phyloP scores from a whole-genome alignment of 2,329 filamentous ascomycete genomes.

The Reticulascus tulasneorum region DNA sequence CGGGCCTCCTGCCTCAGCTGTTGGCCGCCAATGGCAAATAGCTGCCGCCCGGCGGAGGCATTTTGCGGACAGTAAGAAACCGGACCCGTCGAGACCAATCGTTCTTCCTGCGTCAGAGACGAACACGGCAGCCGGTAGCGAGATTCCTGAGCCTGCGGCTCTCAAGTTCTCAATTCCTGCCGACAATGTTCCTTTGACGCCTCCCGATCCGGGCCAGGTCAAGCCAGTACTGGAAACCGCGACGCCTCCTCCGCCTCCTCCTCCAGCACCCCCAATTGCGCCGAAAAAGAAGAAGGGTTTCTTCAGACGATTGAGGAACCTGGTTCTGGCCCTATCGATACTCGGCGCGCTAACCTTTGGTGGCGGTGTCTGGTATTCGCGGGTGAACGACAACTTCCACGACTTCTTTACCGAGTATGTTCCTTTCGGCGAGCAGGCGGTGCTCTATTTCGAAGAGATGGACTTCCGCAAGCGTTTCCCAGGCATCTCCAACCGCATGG shows the following conservation, averaged over 20 bases:
- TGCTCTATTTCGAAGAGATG: constrained; percentile 91
- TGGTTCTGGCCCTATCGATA: constrained; percentile 72
- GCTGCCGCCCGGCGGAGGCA: constrained; percentile 36
- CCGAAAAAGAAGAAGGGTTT: constrained; percentile 58
- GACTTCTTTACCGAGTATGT: constrained; percentile 98
- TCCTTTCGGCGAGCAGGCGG: constrained; percentile 89
- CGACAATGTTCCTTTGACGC: constrained; percentile 35
- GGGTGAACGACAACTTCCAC: constrained; percentile 95
- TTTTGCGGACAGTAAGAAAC: constrained; percentile 53
- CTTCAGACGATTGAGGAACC: constrained; percentile 70
- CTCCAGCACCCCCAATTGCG: constrained; percentile 31
- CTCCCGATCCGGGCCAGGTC: constrained; percentile 23
- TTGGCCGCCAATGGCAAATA: constrained; percentile 55
- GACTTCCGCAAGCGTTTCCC: constrained; percentile 86
- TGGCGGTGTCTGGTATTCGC: constrained; percentile 87
- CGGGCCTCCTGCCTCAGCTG: constrained; percentile 48
- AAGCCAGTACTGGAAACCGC: constrained; percentile 21
- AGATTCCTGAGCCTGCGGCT: constrained; percentile 35
- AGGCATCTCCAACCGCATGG: constrained; percentile 39
- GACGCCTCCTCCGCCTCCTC: constrained; percentile 31
- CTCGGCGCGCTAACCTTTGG: constrained; percentile 76
- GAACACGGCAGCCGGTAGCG: constrained; percentile 41
- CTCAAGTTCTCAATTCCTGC: constrained; percentile 32
- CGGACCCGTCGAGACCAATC: constrained; percentile 43
- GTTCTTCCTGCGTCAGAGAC: constrained; percentile 53